Conservation (phyloP, 2,329 filamentous ascomycete species). For the Hymenoscyphus occultus region DNA sequence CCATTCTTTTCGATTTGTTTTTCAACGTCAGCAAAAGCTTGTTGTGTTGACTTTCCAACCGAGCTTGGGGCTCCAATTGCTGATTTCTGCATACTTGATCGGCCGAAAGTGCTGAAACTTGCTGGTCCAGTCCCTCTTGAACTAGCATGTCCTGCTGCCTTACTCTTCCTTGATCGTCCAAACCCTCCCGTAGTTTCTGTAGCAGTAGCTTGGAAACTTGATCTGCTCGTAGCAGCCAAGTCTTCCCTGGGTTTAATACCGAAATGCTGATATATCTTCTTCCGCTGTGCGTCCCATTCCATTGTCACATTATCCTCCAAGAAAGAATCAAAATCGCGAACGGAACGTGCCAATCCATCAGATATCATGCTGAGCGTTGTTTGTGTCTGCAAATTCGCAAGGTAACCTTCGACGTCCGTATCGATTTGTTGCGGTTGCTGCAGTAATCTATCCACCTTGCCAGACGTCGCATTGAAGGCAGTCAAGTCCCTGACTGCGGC, state of each 20-base stretch:
- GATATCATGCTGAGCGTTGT: slow-evolving; percentile 88
- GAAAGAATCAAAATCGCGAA: slow-evolving; percentile 89
- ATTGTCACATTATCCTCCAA: slow-evolving; percentile 91
- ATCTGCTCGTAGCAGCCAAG: slow-evolving; percentile 16
- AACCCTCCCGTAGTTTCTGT: slow-evolving; percentile 55
- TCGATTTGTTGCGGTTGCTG: slow-evolving; percentile 44
- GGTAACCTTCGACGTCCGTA: slow-evolving; percentile 73
- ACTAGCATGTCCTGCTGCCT: slow-evolving; percentile 39
- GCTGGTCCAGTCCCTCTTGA: slow-evolving; percentile 30
- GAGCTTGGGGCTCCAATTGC: slow-evolving; percentile 79
- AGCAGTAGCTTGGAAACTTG: slow-evolving; percentile 36
- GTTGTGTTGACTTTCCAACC: slow-evolving; percentile 55
- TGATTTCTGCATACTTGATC: slow-evolving; percentile 73
- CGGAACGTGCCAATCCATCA: slow-evolving; percentile 84
- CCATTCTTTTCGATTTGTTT: slow-evolving; percentile 51
- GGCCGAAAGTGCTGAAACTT: slow-evolving; percentile 59
- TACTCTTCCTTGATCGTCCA: slow-evolving; percentile 55
- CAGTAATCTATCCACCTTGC: slow-evolving; percentile 44
- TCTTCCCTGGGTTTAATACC: slow-evolving; percentile 68
- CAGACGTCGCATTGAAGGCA: slow-evolving; percentile 62
- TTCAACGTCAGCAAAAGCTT: slow-evolving; percentile 66
- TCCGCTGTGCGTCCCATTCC: slow-evolving; percentile 93
- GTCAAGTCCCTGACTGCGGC: slow-evolving; percentile 84
- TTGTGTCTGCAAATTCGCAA: slow-evolving; percentile 83
- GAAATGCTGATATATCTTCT: slow-evolving; percentile 94